These are phyloP conservation scores for Colletotrichum chrysophilum DNA, from an alignment of 2,329 filamentous ascomycete species.

Conservation along the genomic window DNA sequence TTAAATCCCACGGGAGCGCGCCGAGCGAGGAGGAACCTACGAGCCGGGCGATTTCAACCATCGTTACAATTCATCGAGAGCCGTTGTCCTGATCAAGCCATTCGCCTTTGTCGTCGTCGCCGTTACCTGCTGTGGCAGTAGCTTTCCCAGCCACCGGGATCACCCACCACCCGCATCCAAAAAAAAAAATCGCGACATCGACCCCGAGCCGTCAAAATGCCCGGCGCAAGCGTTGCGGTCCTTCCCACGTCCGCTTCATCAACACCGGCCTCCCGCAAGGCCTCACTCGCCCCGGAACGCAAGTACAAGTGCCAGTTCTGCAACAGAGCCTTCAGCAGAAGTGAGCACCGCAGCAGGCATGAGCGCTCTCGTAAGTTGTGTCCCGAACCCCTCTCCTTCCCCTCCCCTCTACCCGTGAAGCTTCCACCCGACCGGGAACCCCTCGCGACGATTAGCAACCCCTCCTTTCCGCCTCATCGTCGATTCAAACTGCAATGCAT, in stretches of 20 bases:
- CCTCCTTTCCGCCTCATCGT: background rate
- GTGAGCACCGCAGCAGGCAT: slow-evolving; percentile 95
- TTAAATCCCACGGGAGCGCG: slow-evolving; percentile 74
- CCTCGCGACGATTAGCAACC: background rate
- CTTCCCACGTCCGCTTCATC: slow-evolving; percentile 69
- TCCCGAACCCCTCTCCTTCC: slow-evolving; percentile 9
- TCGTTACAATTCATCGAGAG: slow-evolving; percentile 49
- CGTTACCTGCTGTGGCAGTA: slow-evolving; percentile 22
- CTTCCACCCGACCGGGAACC: slow-evolving; percentile 4
- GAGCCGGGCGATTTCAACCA: slow-evolving; percentile 63
- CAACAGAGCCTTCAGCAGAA: slow-evolving; percentile 95
- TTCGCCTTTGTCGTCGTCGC: slow-evolving; percentile 30
- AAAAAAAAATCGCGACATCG: slow-evolving; percentile 29
- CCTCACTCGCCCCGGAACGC: slow-evolving; percentile 83
- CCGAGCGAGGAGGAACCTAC: slow-evolving; percentile 53
- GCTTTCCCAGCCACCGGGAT: slow-evolving; percentile 20
- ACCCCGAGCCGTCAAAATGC: slow-evolving; percentile 61
- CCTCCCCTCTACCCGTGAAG: slow-evolving; percentile 10
- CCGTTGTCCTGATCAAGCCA: slow-evolving; percentile 33
- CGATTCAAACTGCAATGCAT: background rate
- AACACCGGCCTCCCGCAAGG: slow-evolving; percentile 76
- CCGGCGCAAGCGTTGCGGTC: slow-evolving; percentile 71
- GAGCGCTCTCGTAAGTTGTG: slow-evolving; percentile 92
- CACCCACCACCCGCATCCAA: slow-evolving; percentile 20
- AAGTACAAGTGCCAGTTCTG: slow-evolving; percentile 99